Evolutionary conservation across 768 basidiomycete species (phyloP), one percentile per base, ranked within the genome.

Genomic region (Tulasnella sp.): DNA sequence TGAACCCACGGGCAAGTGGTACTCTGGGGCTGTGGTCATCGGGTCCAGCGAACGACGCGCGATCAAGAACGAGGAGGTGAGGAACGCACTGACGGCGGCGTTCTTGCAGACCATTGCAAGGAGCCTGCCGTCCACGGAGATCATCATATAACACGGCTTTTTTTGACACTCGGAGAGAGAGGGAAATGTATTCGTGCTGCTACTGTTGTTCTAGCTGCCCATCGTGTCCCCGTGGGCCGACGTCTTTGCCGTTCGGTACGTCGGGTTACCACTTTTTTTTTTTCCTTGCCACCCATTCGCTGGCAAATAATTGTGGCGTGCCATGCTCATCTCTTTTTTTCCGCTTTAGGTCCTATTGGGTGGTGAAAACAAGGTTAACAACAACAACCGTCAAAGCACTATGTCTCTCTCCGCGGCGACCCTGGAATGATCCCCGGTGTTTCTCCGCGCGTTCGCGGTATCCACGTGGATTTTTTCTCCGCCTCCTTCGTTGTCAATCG

Each of bases 101-200:
- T 74, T 74, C 38, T 46, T 74, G 39, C 73, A 74, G 73, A 40
- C 44, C 38, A 74, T 74, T 24, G 38, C 73, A 6, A 40, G 73
- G 73, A 74, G 73, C n/a, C 34, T 74, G 38, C 73, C 73, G 73
- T 74, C 73, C 8, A 74, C 44, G 34, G 73, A 74, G 38, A 74
- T 74, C 73, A 18, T 74, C 73, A 74, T 74, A 7, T 74, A 31
- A 74, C 6, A 6, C 9, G 34, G 21, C 0, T 2, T 0, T n/a
- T 5, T 10, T n/a, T n/a, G n/a, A 7, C 24, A 24, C 6, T 52
- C 12, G 52, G 44, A 44, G 42, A 44, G 8, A 44, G 8, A 18
- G n/a, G n/a, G n/a, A n/a, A n/a, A n/a, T n/a, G n/a, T n/a, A n/a
- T n/a, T n/a, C 4, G 44, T 44, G 42, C 16, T 44, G 10, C 16